Percentiles rank a stretch among this genome's conserved stretches.
phyloP scores from a whole-genome alignment of 2,329 filamentous ascomycete species.

The Pyricularia sp. region DNA sequence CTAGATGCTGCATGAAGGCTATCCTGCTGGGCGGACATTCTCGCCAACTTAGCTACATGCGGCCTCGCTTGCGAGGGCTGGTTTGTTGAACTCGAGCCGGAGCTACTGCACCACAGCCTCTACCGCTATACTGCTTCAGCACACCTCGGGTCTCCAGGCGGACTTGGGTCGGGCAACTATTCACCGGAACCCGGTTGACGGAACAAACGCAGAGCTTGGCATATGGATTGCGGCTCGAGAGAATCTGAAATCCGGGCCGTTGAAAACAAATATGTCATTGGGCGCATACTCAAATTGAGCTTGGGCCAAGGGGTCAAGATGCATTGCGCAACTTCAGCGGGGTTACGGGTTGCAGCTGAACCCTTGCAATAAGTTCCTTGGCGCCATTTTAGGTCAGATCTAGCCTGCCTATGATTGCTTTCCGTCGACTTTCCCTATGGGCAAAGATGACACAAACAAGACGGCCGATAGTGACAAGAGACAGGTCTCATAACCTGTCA shows the following conservation, averaged over 20 bases:
- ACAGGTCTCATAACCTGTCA: not conserved
- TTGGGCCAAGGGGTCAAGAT: not conserved
- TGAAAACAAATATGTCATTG: not conserved
- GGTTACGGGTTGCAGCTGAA: not conserved
- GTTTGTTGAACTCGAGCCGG: not conserved
- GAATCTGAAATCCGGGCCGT: not conserved
- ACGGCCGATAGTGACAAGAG: conserved; percentile 1
- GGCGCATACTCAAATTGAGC: not conserved
- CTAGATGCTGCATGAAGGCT: not conserved
- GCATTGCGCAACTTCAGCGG: not conserved
- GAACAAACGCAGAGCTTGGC: not conserved
- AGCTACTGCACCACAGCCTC: not conserved
- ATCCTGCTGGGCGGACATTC: not conserved
- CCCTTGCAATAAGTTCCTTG: not conserved
- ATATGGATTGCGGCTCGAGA: not conserved
- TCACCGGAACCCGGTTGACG: not conserved
- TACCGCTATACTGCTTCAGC: not conserved
- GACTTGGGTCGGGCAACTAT: not conserved
- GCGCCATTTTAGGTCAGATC: not conserved
- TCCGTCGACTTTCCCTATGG: not conserved
- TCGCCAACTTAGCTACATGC: not conserved
- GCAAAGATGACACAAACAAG: not conserved
- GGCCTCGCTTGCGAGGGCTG: not conserved
- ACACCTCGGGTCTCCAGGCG: not conserved
- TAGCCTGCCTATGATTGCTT: not conserved